Evolutionary conservation across 2,329 filamentous ascomycete species (phyloP).

Genomic region (Xenosphaeropsis pyriputrescens): DNA sequence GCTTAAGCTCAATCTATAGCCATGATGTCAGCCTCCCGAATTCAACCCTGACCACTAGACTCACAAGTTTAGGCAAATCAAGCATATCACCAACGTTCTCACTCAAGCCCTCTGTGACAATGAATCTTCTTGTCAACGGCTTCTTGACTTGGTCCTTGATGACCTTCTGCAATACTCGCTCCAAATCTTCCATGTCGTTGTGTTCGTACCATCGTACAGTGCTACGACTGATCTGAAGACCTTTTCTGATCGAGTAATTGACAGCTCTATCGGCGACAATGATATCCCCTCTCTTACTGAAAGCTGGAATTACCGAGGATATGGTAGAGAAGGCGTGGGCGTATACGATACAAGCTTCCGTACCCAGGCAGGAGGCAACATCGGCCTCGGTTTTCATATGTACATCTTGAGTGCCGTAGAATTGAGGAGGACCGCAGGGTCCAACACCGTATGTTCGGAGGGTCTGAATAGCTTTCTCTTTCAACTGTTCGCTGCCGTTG

Average conservation of each 20-base stretch:
- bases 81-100: conserved; percentile 79
- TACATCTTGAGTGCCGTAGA: conserved; percentile 96
- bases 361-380: conserved; percentile 79
- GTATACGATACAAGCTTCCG: conserved; percentile 84
- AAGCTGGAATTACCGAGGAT: conserved; percentile 90
- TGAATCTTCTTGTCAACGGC: conserved; percentile 81
- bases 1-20: conserved; percentile 69
- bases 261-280: conserved; percentile 90
- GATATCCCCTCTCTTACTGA: conserved; percentile 92
- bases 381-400: conserved; percentile 95
- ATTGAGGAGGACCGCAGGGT: conserved; percentile 89
- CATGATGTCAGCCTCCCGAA: too few relatives aligned
- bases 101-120: conserved; percentile 90
- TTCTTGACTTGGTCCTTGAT: conserved; percentile 73
- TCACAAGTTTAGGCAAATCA: conserved; percentile 71
- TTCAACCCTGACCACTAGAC: conserved; percentile 12
- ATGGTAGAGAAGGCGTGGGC: conserved; percentile 94
- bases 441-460: conserved; percentile 92
- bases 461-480: conserved; percentile 88
- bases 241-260: conserved; percentile 89
- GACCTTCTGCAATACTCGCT: conserved; percentile 71
- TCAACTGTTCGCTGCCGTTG: conserved; percentile 79
- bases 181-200: conserved; percentile 88
- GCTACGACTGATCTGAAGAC: conserved; percentile 82
- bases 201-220: conserved; percentile 91